Percentiles rank a stretch among this genome's conserved stretches.
These are phyloP conservation scores for Nematocida ausubeli DNA, from an alignment of 371 early-diverging fungal species.

Conservation along the genomic window DNA sequence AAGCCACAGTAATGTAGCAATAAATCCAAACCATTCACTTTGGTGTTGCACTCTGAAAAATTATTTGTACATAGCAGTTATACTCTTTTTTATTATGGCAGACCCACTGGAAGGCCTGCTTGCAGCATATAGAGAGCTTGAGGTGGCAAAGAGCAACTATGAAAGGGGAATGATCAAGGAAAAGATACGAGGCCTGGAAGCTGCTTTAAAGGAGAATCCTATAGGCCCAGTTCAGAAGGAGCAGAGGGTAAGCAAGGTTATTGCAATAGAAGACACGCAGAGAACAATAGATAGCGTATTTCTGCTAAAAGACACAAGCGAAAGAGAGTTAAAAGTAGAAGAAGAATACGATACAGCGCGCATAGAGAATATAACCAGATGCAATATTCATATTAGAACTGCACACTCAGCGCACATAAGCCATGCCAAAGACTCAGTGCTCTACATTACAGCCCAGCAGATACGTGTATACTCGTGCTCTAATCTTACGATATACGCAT, in stretches of 20 bases:
- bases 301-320: not conserved
- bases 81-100: constrained; percentile 2
- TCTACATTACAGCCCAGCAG: constrained; percentile 33
- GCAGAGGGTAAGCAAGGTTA: not conserved
- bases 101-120: constrained; percentile 3
- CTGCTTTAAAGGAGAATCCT: not conserved
- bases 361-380: not conserved
- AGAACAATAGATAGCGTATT: not conserved
- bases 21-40: too few relatives aligned
- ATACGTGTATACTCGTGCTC: constrained; percentile 1
- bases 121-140: constrained; percentile 7
- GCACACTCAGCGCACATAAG: constrained; percentile 2
- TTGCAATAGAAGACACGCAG: constrained; percentile 24
- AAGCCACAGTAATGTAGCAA: too few relatives aligned
- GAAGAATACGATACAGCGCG: constrained; percentile 7
- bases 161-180: constrained; percentile 18
- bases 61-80: not conserved
- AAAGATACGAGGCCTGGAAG: constrained; percentile 13
- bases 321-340: not conserved
- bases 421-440: not conserved
- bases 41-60: too few relatives aligned
- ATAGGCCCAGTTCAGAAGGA: not conserved
- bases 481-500: constrained; percentile 26
- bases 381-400: not conserved
- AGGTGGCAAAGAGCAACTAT: constrained; percentile 18